Base-by-base conservation (phyloP, 1,284 basidiomycete genomes). In the Salmacisia buchloeana region DNA sequence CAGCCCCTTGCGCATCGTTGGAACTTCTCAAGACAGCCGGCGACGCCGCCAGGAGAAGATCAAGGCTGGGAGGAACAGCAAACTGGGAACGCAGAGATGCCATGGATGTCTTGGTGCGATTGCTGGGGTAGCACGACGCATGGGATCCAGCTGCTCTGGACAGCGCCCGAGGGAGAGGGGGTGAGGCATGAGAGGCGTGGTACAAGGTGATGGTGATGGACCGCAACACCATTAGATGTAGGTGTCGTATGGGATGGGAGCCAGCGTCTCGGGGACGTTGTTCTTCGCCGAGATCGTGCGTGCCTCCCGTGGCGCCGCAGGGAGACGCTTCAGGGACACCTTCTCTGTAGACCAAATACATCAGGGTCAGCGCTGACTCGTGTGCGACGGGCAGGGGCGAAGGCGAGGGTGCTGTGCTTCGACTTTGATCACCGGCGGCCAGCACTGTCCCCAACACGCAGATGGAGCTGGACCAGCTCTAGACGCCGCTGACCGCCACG, bases 181-280 rank as follows among this genome's bases (percentile, higher is more conserved):
- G 6, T 43, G 41, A 15, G 41, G 41, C 41, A 43, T 43, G 23
- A 43, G 18, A 21, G 18, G 41, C 23, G 41, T 43, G 41, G 41
- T 43, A 43, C 41, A 43, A 43, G 41, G 10, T 43, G 41, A 15
- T 25, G 27, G 49, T 29, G 18, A 23, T 12, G 38, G 38, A 29
- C 34, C 27, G 38, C 15, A 21, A 67, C 56, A 68, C 62, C 63
- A 63, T 79, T 76, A 77, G 65, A 79, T 76, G 71, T 74, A 73
- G 62, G 80, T 81, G 70, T 83, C 81, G 83, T 83, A 97, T 76
- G 87, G 87, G 78, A 92, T 85, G 78, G 93, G 92, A 69, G 86
- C 87, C 82, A 98, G 91, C 67, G 94, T 97, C 84, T 94, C 89
- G 64, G 94, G 91, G 49, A 85, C 83, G 84, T 97, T 97, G 79